phyloP scores from a whole-genome alignment of 345 rosid genomes.

The Boechera retrofracta region DNA sequence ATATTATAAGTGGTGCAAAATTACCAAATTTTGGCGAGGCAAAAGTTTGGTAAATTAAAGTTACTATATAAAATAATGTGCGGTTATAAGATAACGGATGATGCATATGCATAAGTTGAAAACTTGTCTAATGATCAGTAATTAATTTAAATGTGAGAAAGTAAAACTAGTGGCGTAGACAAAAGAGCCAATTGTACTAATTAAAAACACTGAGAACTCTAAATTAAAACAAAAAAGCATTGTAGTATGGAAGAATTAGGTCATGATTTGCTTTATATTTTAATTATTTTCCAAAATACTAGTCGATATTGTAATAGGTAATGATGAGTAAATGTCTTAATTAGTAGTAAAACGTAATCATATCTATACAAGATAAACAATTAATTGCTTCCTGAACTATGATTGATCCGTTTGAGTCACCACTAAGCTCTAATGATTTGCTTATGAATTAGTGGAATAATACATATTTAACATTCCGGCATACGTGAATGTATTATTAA shows the following conservation, averaged over 20 bases:
- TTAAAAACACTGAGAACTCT: constrained; percentile 19
- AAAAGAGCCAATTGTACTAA: constrained; percentile 35
- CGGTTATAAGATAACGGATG: constrained; percentile 27
- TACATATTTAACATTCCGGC: not conserved
- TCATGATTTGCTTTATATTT: constrained; percentile 39
- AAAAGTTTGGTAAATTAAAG: constrained; percentile 20
- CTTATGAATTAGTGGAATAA: constrained; percentile 27
- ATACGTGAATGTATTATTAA: too few relatives aligned
- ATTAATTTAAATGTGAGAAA: constrained; percentile 26
- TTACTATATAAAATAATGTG: constrained; percentile 12
- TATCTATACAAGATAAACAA: constrained; percentile 31
- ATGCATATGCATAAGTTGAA: constrained; percentile 33
- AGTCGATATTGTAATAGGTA: constrained; percentile 32
- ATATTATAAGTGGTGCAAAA: constrained; percentile 40
- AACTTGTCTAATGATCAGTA: constrained; percentile 27
- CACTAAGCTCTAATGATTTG: constrained; percentile 23
- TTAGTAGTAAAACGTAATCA: constrained; percentile 39
- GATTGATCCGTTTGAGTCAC: constrained; percentile 30
- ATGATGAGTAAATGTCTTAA: constrained; percentile 34
- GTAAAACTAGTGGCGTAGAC: constrained; percentile 40
- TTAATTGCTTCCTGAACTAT: constrained; percentile 29
- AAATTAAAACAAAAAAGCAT: constrained; percentile 13
- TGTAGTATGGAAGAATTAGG: constrained; percentile 42
- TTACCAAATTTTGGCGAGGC: constrained; percentile 28
- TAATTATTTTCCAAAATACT: not conserved